Conservation (phyloP, 805 yeast species). For the Metschnikowia kunwiensis region DNA sequence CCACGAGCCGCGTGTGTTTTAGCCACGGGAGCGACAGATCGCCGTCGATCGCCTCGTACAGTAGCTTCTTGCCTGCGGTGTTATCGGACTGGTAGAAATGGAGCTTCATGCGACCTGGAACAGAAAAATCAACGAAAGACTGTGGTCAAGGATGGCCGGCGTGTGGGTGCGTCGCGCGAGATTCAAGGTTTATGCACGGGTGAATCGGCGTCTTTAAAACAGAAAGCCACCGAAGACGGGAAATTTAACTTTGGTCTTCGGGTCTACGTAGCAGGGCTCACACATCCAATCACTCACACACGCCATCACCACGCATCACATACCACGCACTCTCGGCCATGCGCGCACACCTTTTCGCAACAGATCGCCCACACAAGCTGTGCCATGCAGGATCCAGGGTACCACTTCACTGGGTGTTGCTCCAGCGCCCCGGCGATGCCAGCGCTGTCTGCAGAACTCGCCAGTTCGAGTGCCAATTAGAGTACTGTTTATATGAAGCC, state of each 20-base stretch:
- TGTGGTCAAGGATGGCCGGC: background rate
- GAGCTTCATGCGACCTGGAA: conserved; percentile 9
- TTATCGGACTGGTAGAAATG: conserved; percentile 12
- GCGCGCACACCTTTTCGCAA: too few species aligned
- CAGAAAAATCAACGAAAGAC: background rate
- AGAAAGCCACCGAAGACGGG: conserved; percentile 5
- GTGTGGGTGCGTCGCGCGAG: conserved; percentile 1
- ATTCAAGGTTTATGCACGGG: background rate
- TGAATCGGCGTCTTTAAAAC: conserved; percentile 8
- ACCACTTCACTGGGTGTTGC: too few species aligned
- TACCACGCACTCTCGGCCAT: too few species aligned
- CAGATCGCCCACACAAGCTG: too few species aligned
- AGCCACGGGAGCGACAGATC: conserved; percentile 14
- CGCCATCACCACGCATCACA: too few species aligned
- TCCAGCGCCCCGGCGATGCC: too few species aligned
- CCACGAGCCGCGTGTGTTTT: conserved; percentile 9
- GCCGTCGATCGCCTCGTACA: conserved; percentile 11
- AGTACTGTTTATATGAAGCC: too few species aligned
- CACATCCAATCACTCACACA: too few species aligned
- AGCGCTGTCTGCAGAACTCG: too few species aligned
- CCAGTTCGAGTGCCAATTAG: too few species aligned
- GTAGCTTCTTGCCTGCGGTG: conserved; percentile 11
- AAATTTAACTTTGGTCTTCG: conserved; percentile 1
- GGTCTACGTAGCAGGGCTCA: conserved; percentile 4
- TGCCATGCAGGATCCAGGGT: too few species aligned